Base-by-base conservation (phyloP, 75 land plant species). In the Larix kaempferi region DNA sequence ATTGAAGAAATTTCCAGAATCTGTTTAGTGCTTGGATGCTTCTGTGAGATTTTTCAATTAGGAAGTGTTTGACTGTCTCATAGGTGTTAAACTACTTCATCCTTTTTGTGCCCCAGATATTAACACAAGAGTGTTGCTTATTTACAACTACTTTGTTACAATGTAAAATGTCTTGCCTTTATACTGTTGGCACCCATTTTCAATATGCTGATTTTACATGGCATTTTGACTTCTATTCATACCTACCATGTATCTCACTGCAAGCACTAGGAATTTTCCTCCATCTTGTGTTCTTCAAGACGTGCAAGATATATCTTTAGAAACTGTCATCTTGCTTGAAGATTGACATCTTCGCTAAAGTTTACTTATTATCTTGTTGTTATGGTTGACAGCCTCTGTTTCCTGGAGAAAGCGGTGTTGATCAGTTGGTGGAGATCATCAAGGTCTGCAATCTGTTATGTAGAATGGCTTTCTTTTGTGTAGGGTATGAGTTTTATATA, bases 341-440 rank as follows among this genome's bases (percentile, higher is more conserved):
- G 2, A 49, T 49, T 49, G 54, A 14, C 49, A 67, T 15, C 19
- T 27, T 64, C 15, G 67, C 11, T 39, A 39, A 39, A 37, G 6
- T 67, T 39, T 21, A 1, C 13, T 41, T 69, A 69, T 14, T 10
- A 69, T 29, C 4, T 69, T 69, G 33, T 39, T 69, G 6, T 55
- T 29, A 69, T 78, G 49, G 25, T 79, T 60, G 56, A 26, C 86
- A 93, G 95, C 95, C 95, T 37, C 81, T 93, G 64, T 93, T 92
- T 81, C 94, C 93, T 37, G 94, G 94, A 77, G 94, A 92, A 77
- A 92, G 94, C 77, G 92, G 94, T 59, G 93, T 92, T 1, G 94
- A 92, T 74, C 94, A 92, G 80, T 82, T 92, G 10, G 94, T 90
- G 74, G 94, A 92, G 78, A 91, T 93, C 78, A 93, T 93, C n/a